Percentiles rank a stretch among this genome's conserved stretches.
phyloP scores from a whole-genome alignment of 768 basidiomycete genomes.

The Peribolospora baueri region DNA sequence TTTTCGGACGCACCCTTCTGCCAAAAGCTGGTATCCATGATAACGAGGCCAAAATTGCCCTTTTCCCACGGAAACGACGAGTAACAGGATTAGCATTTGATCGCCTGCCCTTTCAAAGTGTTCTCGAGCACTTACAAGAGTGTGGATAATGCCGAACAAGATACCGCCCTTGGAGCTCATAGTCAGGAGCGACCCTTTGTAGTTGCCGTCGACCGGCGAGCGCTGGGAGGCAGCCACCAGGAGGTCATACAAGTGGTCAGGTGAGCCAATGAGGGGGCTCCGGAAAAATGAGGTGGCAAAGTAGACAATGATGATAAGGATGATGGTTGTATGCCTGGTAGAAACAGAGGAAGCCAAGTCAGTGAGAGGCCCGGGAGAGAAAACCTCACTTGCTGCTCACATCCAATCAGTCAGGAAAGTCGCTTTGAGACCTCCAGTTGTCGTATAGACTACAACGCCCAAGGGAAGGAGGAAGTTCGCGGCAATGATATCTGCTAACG shows the following conservation, averaged over 20 bases:
- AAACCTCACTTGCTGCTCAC: conserved; percentile 9
- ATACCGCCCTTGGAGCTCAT: conserved; percentile 28
- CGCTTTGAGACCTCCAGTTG: conserved; percentile 15
- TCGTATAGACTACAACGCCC: conserved; percentile 24
- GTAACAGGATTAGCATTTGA: background rate
- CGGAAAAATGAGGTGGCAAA: conserved; percentile 15
- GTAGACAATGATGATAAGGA: conserved; percentile 23
- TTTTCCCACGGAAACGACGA: conserved; percentile 16
- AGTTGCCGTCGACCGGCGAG: conserved; percentile 29
- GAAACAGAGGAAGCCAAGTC: conserved; percentile 20
- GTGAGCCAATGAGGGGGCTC: conserved; percentile 23
- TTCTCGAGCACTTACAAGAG: background rate
- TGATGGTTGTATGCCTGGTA: conserved; percentile 27
- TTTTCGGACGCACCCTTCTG: background rate
- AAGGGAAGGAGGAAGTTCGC: conserved; percentile 28
- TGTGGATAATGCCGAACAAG: conserved; percentile 1
- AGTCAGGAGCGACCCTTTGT: conserved; percentile 31
- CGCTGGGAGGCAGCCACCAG: conserved; percentile 26
- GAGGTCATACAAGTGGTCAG: conserved; percentile 26
- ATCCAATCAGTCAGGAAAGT: conserved; percentile 18
- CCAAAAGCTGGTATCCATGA: conserved; percentile 1
- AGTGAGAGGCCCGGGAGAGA: conserved; percentile 18
- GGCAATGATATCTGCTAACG: conserved; percentile 10
- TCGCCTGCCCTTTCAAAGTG: conserved; percentile 13
- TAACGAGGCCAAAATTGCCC: conserved; percentile 25